phyloP scores from a whole-genome alignment of 1,284 basidiomycete genomes.

The Rhodotorula sp. region DNA sequence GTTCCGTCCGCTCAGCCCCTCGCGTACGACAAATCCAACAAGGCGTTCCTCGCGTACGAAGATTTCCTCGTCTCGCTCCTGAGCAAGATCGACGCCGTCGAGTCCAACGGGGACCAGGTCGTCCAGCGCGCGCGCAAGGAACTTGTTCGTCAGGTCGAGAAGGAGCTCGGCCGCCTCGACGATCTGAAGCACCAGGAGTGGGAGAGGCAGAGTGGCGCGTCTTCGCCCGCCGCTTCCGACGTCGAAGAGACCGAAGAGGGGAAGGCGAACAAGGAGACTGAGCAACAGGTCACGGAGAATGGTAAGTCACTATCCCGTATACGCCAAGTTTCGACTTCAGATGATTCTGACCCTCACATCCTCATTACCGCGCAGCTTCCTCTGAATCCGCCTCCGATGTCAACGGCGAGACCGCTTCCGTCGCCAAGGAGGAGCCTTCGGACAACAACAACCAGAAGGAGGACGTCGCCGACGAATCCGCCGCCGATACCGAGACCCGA shows the following conservation, averaged over 20 bases:
- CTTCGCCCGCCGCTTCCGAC: not conserved
- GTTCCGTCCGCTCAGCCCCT: constrained; percentile 44
- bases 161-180: constrained; percentile 59
- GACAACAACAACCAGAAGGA: not conserved
- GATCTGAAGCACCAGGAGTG: constrained; percentile 50
- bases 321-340: not conserved
- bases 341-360: not conserved
- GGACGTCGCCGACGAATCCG: not conserved
- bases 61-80: constrained; percentile 62
- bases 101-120: constrained; percentile 60
- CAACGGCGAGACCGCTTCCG: not conserved
- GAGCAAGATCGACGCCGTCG: constrained; percentile 63
- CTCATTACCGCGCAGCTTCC: not conserved
- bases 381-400: not conserved
- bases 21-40: constrained; percentile 58
- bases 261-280: not conserved
- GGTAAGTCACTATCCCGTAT: too few relatives aligned
- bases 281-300: not conserved
- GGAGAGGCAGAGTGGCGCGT: constrained; percentile 33
- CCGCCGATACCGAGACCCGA: not conserved
- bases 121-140: constrained; percentile 61
- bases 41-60: constrained; percentile 61
- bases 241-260: not conserved
- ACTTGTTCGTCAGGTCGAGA: constrained; percentile 63
- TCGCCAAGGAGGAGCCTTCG: too few relatives aligned